phyloP scores from a whole-genome alignment of 225 moss, liverwort and hornwort genomes.

The Ulota crispa region DNA sequence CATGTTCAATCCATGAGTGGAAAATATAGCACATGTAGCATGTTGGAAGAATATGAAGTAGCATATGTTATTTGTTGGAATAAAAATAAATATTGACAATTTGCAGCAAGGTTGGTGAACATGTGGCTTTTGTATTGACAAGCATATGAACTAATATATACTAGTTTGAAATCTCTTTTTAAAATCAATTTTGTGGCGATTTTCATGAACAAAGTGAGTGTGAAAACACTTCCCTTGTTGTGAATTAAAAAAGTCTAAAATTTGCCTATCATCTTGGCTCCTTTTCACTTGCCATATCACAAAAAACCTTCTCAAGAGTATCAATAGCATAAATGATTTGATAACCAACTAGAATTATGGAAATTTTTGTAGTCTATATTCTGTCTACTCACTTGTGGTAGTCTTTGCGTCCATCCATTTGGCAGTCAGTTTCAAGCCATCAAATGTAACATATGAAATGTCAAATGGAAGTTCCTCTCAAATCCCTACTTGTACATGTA shows the following conservation, averaged over 20 bases:
- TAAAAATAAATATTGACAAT: slow-evolving; percentile 31
- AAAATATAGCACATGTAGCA: neutral
- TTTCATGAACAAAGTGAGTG: slow-evolving; percentile 33
- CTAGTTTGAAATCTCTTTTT: slow-evolving; percentile 39
- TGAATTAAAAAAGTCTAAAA: slow-evolving; percentile 54
- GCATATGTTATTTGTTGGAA: slow-evolving; percentile 9
- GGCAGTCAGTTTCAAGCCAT: slow-evolving; percentile 52
- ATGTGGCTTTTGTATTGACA: slow-evolving; percentile 7
- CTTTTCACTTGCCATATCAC: slow-evolving; percentile 62
- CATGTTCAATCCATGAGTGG: neutral
- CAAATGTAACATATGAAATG: slow-evolving; percentile 63
- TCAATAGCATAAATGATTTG: slow-evolving; percentile 64
- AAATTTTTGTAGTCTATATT: slow-evolving; percentile 41
- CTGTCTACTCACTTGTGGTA: slow-evolving; percentile 59
- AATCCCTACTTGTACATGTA: slow-evolving; percentile 49
- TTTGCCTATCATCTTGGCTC: slow-evolving; percentile 38
- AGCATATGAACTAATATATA: slow-evolving; percentile 45
- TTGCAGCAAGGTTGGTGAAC: slow-evolving; percentile 31
- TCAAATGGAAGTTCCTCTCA: slow-evolving; percentile 37
- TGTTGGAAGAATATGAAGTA: neutral
- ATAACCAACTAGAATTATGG: slow-evolving; percentile 48
- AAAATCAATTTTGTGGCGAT: slow-evolving; percentile 37
- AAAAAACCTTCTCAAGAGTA: slow-evolving; percentile 51
- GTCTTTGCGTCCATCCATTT: slow-evolving; percentile 69
- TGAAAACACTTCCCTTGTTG: slow-evolving; percentile 45